Evolutionary conservation across 2,329 filamentous ascomycete species (phyloP).

Genomic region (Trichothecium roseum): DNA sequence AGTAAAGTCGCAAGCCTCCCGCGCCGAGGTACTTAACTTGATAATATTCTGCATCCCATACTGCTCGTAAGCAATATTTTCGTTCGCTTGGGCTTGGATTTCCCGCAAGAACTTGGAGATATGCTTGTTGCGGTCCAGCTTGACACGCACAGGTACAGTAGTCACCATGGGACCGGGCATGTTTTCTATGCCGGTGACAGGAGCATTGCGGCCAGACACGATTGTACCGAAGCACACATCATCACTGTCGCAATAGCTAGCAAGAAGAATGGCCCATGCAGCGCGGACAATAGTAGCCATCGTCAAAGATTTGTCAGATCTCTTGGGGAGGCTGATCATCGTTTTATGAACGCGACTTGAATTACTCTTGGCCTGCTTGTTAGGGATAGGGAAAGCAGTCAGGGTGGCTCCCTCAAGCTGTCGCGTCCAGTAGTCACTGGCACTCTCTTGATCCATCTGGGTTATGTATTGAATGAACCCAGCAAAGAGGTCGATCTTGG

Average conservation of each 20-base stretch:
- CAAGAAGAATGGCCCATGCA: slow-evolving; percentile 14
- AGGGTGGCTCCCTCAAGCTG: neutral
- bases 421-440: neutral
- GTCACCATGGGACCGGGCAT: neutral
- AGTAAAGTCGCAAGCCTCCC: neutral
- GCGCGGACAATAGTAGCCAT: neutral
- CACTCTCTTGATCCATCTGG: neutral
- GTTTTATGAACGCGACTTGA: no score
- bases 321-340: neutral
- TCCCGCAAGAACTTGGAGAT: slow-evolving; percentile 5
- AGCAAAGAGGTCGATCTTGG: neutral
- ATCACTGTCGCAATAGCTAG: slow-evolving; percentile 8
- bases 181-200: slow-evolving; percentile 1
- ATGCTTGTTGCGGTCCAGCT: slow-evolving; percentile 1
- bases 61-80: slow-evolving; percentile 13
- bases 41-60: slow-evolving; percentile 9
- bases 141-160: neutral
- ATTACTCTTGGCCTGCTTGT: no score
- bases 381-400: no score
- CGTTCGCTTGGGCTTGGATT: slow-evolving; percentile 7
- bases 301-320: neutral
- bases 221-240: slow-evolving; percentile 14
- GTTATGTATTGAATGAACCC: slow-evolving; percentile 1
- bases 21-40: slow-evolving; percentile 4
- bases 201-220: slow-evolving; percentile 11